phyloP scores from a whole-genome alignment of 2,329 filamentous ascomycete species.

The Graphilbum sp. region DNA sequence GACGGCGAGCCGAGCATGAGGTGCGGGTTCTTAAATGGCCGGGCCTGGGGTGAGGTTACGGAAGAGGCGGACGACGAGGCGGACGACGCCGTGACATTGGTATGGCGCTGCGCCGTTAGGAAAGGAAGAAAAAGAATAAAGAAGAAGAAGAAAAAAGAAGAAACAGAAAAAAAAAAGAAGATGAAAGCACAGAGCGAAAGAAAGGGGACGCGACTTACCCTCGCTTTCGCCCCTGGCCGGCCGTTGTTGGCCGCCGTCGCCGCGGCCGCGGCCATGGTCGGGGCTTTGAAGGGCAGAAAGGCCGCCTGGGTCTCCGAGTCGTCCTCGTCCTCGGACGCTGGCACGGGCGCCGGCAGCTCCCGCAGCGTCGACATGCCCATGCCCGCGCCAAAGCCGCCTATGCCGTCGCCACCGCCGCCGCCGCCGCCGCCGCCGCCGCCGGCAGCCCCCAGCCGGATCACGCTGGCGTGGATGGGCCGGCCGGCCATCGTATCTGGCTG shows the following conservation, averaged over 20 bases:
- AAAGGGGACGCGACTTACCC: no score
- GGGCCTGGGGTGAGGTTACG: slow-evolving; percentile 4
- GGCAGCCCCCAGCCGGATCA: background rate
- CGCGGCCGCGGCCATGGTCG: no score
- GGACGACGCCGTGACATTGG: background rate
- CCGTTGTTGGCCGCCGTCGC: no score
- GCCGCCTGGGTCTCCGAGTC: slow-evolving; percentile 40
- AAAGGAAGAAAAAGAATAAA: no score
- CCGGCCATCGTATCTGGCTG: slow-evolving; percentile 7
- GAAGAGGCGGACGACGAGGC: background rate
- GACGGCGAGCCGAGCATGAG: background rate
- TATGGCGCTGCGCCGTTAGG: background rate
- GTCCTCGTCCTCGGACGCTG: slow-evolving; percentile 25
- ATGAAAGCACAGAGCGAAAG: no score
- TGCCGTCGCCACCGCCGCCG: background rate
- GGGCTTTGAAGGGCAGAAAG: slow-evolving; percentile 29
- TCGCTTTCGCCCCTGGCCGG: no score
- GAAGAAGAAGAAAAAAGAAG: no score
- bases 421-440: background rate
- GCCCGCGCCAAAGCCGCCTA: background rate
- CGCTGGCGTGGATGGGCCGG: background rate
- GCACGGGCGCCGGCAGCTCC: background rate
- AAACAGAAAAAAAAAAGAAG: no score
- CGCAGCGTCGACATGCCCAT: slow-evolving; percentile 1
- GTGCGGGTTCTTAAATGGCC: slow-evolving; percentile 1